These are phyloP conservation scores for Scenedesmus sp. DNA, from an alignment of 163 green algal genomes.

Conservation along the genomic window DNA sequence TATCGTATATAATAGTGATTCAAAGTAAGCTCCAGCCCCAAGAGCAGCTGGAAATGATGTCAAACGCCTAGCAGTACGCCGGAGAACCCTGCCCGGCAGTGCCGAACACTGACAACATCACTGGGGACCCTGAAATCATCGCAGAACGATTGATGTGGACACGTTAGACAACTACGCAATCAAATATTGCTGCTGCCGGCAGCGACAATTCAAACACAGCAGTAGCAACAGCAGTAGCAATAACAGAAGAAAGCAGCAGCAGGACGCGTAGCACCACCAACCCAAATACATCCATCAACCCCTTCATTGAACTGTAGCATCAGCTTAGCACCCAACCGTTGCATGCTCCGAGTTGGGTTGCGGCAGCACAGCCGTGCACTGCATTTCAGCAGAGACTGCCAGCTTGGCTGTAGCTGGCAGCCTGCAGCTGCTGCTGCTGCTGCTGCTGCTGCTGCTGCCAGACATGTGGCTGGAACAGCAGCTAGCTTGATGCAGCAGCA, in stretches of 20 bases:
- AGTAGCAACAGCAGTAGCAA: background rate
- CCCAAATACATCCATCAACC: background rate
- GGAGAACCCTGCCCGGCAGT: background rate
- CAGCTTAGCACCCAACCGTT: background rate
- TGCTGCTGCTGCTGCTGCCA: background rate
- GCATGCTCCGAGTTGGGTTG: constrained; percentile 18
- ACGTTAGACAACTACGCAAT: background rate
- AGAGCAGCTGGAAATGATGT: background rate
- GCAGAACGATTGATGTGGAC: background rate
- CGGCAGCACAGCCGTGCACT: constrained; percentile 21
- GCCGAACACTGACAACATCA: background rate
- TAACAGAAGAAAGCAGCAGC: background rate
- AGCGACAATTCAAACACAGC: background rate
- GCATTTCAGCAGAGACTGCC: background rate
- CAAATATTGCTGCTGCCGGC: background rate
- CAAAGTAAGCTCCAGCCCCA: background rate
- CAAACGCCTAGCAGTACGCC: background rate
- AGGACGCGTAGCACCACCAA: background rate
- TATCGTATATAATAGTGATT: background rate
- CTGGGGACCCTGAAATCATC: background rate
- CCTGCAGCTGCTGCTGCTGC: background rate
- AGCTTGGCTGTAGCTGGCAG: background rate
- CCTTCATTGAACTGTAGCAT: background rate
- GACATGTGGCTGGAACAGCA: background rate
- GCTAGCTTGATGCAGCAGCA: constrained; percentile 4